Evolutionary conservation across 805 yeast species (phyloP), one percentile per base, ranked within the genome.

Genomic region (Grigorovia humatica): DNA sequence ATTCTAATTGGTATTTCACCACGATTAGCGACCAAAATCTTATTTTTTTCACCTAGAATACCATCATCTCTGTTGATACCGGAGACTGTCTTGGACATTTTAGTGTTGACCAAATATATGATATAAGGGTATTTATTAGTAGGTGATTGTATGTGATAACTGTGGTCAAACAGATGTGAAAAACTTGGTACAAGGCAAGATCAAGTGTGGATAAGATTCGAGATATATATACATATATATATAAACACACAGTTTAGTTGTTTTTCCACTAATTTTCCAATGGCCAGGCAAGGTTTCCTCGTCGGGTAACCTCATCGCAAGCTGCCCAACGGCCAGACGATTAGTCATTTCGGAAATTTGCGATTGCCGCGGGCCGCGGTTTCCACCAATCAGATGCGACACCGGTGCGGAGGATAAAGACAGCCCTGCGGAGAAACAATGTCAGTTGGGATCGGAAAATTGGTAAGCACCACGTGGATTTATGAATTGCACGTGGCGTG

Each of bases 1-100:
- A 91, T 90, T 72, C 93, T 73, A 64, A 84, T 83, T 45, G 91
- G 91, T 61, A 85, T 85, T 69, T 85, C 91, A 61, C 91, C 93
- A 73, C 93, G 75, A 73, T 84, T 85, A 57, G 91, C 91, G 43
- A 86, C 93, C 56, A 86, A 73, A 64, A 85, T 79, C 74, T 82
- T 81, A 69, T 69, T 70, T 49, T 70, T 64, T 50, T 67, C 65
- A 43, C 76, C 75, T 51, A 71, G 55, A 11, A 74, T 61, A 54
- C 59, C 59, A 55, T 62, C 61, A 50, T 62, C 42, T 38, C 42
- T 38, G 42, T 38, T 38, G 42, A 66, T 50, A 40, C 69, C 69
- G 47, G 63, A 38, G n/a, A 55, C 38, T 64, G 54, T 52, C 59
- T 58, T 54, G n/a, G 42, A 38, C 42, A 38, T 38, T 38, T 38